Base-by-base conservation (phyloP, 1,284 basidiomycete species). In the Athelia sp. region DNA sequence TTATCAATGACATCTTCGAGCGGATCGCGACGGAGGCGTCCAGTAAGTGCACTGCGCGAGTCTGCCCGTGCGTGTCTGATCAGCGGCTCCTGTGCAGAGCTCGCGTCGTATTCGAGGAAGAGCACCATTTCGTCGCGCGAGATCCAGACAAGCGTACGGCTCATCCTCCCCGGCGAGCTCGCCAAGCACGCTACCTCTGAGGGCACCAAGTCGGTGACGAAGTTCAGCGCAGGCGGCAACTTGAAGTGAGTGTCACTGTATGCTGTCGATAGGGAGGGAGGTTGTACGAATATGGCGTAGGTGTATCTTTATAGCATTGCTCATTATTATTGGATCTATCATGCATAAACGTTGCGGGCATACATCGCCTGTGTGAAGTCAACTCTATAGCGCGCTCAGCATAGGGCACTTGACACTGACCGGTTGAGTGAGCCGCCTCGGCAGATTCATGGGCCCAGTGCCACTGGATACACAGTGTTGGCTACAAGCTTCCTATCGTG, bases 141-240 rank as follows among this genome's bases (percentile, higher is more conserved):
- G 72, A 85, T 87, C 64, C 84, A 87, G 68, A 87, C 84, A n/a
- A 70, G 79, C 48, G 82, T 84, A 52, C 78, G 84, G 51, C 75
- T 87, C 53, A 84, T 87, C 67, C 74, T 87, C 32, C 84, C 84
- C 48, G 84, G 83, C 66, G 84, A 88, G 68, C 73, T 87, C 50
- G 82, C 83, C 60, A 90, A 89, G 79, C 87, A 90, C 71, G 87
- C 86, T 62, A 87, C 90, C 71, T 88, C 86, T 18, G 88, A 91
- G 71, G 88, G 88, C 42, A 87, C 84, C 53, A 87, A 86, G 73
- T 68, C 66, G 43, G 63, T 65, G 23, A 65, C 63, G 36, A 40
- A 40, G 19, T 40, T 40, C 36, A 40, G 36, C 15, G 36, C 36
- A 4, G 36, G 36, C n/a, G 36, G 36, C 15, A n/a, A n/a, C n/a